Base-by-base conservation (phyloP, 1,284 basidiomycete genomes). In the Phylloporus gajari region DNA sequence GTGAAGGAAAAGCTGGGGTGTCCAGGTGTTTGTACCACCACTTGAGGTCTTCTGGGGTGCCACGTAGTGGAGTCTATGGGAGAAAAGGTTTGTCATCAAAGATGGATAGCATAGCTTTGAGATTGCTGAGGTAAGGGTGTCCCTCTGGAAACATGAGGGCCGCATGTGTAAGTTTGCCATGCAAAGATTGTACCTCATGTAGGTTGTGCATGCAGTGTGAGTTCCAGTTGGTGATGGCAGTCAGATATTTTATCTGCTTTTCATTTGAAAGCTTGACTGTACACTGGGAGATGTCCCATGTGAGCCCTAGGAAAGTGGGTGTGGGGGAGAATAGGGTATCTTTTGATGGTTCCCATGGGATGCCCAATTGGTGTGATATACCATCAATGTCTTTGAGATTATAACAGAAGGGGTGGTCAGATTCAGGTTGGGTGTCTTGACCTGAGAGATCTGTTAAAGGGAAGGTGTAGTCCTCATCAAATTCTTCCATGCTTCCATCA, bases 161-260 rank as follows among this genome's bases (percentile, higher is more conserved):
- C 19, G 68, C n/a, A 62, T 44, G 60, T 0, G 23, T 17, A 1
- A 73, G 40, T 46, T 74, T 74, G 30, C 69, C 44, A 42, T 68
- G 59, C 1, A 74, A 21, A 30, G 62, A 27, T 23, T 69, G 61
- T 1, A 65, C 53, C 7, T 69, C 27, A 5, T 25, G 3, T 0
- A 69, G 62, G 5, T 25, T 59, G 42, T 68, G 51, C 2, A 13
- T 44, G 30, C 3, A 23, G 4, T 35, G 5, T 17, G 32, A 3
- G 5, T 8, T 12, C 66, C 30, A 48, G 11, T 46, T 15, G 2
- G 8, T 15, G 13, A 66, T 25, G 11, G 42, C 11, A 13, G 1
- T 6, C 9, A 58, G 12, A 35, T 63, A 53, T 11, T 63, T 68
- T 7, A 11, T 7, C 8, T 13, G 30, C 23, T 56, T 68, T 6